Conservation (phyloP, 73 alveolate genomes). For the Stentor roeselii region DNA sequence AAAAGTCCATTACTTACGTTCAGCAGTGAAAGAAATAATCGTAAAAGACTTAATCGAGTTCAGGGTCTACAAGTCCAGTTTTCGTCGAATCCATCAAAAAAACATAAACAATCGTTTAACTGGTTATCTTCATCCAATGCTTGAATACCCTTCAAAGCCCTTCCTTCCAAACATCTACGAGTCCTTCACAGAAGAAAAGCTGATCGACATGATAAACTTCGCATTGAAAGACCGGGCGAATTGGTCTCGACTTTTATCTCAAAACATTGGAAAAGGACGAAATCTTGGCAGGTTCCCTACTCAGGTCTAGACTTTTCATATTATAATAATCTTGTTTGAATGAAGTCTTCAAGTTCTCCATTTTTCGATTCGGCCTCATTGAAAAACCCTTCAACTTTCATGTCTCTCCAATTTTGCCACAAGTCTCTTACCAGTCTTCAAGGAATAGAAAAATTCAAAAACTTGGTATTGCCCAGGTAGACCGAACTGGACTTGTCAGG, state of each 20-base stretch:
- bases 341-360: too few species aligned
- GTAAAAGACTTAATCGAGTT: not conserved
- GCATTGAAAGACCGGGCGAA: not conserved
- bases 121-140: not conserved
- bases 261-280: too few species aligned
- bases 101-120: not conserved
- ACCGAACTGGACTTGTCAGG: constrained; percentile 23
- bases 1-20: not conserved
- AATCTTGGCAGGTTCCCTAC: too few species aligned
- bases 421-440: not conserved
- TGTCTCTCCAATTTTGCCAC: not conserved
- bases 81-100: too few species aligned
- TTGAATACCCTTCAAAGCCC: not conserved
- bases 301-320: too few species aligned
- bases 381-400: constrained; percentile 7
- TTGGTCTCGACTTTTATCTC: not conserved
- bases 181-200: not conserved
- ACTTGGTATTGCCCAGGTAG: not conserved
- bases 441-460: constrained; percentile 23
- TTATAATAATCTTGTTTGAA: too few species aligned
- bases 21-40: not conserved
- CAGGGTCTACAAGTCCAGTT: not conserved
- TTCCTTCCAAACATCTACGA: not conserved
- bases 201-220: not conserved
- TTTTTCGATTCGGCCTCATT: too few species aligned